These are phyloP conservation scores for Phaeosphaeria sp. DNA, from an alignment of 2,329 filamentous ascomycete genomes.

Conservation along the genomic window DNA sequence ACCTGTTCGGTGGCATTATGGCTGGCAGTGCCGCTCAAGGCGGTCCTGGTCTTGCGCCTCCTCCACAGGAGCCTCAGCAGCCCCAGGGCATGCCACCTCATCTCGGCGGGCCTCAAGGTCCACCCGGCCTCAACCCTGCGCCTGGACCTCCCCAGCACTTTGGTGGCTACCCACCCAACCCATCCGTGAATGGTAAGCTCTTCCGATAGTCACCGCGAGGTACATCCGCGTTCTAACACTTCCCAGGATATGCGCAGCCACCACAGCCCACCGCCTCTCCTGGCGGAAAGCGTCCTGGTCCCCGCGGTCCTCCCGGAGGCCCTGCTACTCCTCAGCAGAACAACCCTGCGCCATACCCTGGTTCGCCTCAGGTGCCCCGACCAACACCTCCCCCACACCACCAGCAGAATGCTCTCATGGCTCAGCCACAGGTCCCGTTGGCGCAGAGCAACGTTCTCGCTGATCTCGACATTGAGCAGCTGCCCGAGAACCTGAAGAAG, in stretches of 20 bases:
- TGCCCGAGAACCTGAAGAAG: slow-evolving; percentile 87
- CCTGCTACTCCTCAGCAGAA: slow-evolving; percentile 93
- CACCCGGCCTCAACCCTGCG: slow-evolving; percentile 66
- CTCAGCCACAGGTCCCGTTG: slow-evolving; percentile 53
- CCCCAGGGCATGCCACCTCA: slow-evolving; percentile 65
- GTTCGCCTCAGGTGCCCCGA: slow-evolving; percentile 82
- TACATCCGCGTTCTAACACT: slow-evolving; percentile 15
- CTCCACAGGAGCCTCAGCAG: slow-evolving; percentile 67
- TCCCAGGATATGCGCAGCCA: slow-evolving; percentile 77
- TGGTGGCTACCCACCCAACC: slow-evolving; percentile 71
- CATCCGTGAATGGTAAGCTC: slow-evolving; percentile 65
- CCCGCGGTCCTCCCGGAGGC: slow-evolving; percentile 63
- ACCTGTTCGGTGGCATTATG: slow-evolving; percentile 96
- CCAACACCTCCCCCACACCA: slow-evolving; percentile 70
- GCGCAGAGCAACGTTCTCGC: slow-evolving; percentile 72
- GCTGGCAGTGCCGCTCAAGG: slow-evolving; percentile 82
- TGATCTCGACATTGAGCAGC: slow-evolving; percentile 84
- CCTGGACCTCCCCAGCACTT: slow-evolving; percentile 71
- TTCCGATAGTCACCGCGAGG: neutral
- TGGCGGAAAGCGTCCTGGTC: slow-evolving; percentile 74
- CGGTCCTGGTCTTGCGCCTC: slow-evolving; percentile 79
- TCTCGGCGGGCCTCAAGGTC: slow-evolving; percentile 75
- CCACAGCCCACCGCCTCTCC: slow-evolving; percentile 87
- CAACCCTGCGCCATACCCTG: slow-evolving; percentile 84
- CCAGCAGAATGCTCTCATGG: slow-evolving; percentile 42